Conservation (phyloP, 1,284 basidiomycete genomes). For the Ganoderma boninense region DNA sequence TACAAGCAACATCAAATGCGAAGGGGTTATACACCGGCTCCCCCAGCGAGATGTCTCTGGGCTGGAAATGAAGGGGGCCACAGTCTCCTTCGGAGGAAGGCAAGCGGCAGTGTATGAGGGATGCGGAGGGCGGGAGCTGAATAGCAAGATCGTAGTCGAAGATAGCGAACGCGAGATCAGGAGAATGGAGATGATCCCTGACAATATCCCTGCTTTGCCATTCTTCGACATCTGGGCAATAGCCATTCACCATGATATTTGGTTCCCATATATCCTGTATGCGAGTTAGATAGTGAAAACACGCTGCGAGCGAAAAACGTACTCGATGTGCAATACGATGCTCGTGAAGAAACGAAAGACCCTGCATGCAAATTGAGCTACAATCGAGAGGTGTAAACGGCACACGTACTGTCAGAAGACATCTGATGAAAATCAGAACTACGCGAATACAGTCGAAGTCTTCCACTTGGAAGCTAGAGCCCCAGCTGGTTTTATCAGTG, state of each 20-base stretch:
- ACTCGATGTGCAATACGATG: slow-evolving; percentile 8
- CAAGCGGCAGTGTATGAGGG: too few relatives aligned
- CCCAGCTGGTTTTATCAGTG: not conserved
- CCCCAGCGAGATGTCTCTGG: too few relatives aligned
- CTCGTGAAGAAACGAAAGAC: not conserved
- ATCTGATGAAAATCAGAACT: slow-evolving; percentile 4
- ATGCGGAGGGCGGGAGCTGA: not conserved
- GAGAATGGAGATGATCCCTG: not conserved
- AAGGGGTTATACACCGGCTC: too few relatives aligned
- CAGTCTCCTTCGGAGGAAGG: too few relatives aligned
- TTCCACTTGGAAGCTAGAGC: not conserved
- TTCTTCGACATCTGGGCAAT: not conserved
- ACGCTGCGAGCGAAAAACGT: too few relatives aligned
- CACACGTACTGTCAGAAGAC: slow-evolving; percentile 7
- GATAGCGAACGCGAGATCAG: not conserved
- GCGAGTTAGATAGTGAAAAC: too few relatives aligned
- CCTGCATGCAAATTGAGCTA: not conserved
- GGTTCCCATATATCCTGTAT: not conserved
- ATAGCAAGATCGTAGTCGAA: slow-evolving; percentile 3
- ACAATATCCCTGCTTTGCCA: too few relatives aligned
- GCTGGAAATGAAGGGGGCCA: too few relatives aligned
- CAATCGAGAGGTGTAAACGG: not conserved
- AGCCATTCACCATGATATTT: not conserved
- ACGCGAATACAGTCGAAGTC: not conserved
- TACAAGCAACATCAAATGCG: too few relatives aligned